These are phyloP conservation scores for Dictyostelium citrinum DNA, from an alignment of 78 protist genomes.

Conservation along the genomic window DNA sequence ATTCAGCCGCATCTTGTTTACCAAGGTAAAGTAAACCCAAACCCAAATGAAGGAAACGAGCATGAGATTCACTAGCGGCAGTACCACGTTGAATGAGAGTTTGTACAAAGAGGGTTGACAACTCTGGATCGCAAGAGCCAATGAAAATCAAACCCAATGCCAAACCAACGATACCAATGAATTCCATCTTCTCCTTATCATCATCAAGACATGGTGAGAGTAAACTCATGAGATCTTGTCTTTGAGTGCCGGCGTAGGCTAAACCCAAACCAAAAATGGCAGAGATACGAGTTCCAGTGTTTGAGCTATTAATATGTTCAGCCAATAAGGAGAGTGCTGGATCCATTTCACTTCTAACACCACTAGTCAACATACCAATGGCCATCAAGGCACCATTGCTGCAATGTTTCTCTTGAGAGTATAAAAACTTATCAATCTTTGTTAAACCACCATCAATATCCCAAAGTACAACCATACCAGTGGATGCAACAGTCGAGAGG, in stretches of 20 bases:
- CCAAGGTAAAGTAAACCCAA: constrained; percentile 91
- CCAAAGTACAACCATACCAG: constrained; percentile 97
- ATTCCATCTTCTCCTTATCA: constrained; percentile 82
- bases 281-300: constrained; percentile 19
- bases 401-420: constrained; percentile 85
- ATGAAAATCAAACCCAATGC: constrained; percentile 93
- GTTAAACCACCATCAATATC: constrained; percentile 95
- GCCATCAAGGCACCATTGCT: constrained; percentile 98
- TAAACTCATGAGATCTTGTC: constrained; percentile 65
- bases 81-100: constrained; percentile 64
- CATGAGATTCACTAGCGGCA: not conserved
- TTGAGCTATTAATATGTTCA: constrained; percentile 63
- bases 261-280: constrained; percentile 84
- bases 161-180: constrained; percentile 87
- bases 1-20: constrained; percentile 87
- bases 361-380: constrained; percentile 89
- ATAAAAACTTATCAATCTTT: constrained; percentile 89
- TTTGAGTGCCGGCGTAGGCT: constrained; percentile 87
- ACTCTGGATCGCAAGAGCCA: constrained; percentile 91
- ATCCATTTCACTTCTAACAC: constrained; percentile 91
- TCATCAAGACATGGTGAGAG: constrained; percentile 85
- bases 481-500: constrained; percentile 96
- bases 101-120: constrained; percentile 74
- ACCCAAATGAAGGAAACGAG: constrained; percentile 83
- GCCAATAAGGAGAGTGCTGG: constrained; percentile 91